A percentile compares a stretch with the other conserved stretches of the same genome.
Conservation (phyloP, 805 yeast genomes). For the Candida yuanshanica region DNA sequence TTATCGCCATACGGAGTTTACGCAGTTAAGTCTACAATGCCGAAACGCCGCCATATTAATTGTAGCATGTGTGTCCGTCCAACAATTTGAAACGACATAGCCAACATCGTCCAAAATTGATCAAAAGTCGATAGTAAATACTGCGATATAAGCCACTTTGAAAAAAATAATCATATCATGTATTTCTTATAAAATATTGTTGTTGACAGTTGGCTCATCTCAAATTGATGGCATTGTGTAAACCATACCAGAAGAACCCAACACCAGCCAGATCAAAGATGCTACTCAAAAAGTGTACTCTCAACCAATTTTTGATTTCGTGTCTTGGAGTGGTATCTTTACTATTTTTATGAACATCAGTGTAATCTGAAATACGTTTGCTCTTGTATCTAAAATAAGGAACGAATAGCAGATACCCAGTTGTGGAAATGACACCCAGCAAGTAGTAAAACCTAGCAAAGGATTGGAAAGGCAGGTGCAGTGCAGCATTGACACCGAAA, state of each 20-base stretch:
- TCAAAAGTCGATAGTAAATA: not conserved
- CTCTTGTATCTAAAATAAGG: conserved; percentile 15
- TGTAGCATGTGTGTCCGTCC: too few relatives aligned
- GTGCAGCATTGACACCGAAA: conserved; percentile 12
- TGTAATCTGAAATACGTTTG: conserved; percentile 6
- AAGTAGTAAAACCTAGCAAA: conserved; percentile 16
- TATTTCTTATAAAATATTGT: too few relatives aligned
- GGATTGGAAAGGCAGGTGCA: conserved; percentile 10
- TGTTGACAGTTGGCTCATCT: conserved; percentile 1
- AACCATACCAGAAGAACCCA: conserved; percentile 12
- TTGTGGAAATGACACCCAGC: conserved; percentile 11
- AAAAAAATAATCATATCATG: too few relatives aligned
- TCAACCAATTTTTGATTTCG: conserved; percentile 10
- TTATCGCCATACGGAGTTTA: not conserved
- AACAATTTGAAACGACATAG: not conserved
- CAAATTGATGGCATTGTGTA: conserved; percentile 9
- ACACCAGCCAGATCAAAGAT: conserved; percentile 13
- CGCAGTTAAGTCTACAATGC: not conserved
- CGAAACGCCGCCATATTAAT: too few relatives aligned
- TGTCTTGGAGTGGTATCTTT: conserved; percentile 9
- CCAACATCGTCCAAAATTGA: not conserved
- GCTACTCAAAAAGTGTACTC: conserved; percentile 10
- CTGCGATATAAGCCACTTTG: too few relatives aligned
- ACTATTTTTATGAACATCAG: conserved; percentile 2
- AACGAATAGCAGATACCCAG: conserved; percentile 10